phyloP scores from a whole-genome alignment of 495 filamentous ascomycete genomes.

The Tricharina praecox region DNA sequence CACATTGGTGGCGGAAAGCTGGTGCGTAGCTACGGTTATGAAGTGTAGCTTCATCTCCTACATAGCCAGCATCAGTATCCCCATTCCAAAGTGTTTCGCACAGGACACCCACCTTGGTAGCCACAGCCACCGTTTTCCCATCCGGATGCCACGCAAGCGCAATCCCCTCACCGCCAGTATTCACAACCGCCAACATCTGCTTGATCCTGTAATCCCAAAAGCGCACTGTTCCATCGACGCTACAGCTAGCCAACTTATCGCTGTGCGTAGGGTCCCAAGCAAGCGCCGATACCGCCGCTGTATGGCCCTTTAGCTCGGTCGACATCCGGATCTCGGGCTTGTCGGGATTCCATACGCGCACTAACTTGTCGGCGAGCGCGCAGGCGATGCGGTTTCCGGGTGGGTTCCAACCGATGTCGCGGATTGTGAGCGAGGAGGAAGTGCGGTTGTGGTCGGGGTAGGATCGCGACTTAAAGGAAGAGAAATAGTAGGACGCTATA shows the following conservation, averaged over 20 bases:
- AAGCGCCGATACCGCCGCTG: constrained; percentile 62
- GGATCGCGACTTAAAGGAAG: background rate
- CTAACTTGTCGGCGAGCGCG: constrained; percentile 60
- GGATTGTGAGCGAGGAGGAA: constrained; percentile 28
- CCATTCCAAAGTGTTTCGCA: constrained; percentile 9
- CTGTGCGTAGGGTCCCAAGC: constrained; percentile 81
- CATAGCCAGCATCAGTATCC: constrained; percentile 60
- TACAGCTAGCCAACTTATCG: constrained; percentile 72
- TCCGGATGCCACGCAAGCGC: constrained; percentile 79
- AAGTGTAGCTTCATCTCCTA: constrained; percentile 25
- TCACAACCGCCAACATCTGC: constrained; percentile 15
- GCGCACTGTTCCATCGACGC: constrained; percentile 65
- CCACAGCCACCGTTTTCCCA: constrained; percentile 63
- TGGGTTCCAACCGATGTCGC: constrained; percentile 78
- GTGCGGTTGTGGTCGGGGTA: constrained; percentile 19
- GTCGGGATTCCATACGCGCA: constrained; percentile 87
- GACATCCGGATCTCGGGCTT: constrained; percentile 61
- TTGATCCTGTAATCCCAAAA: constrained; percentile 56
- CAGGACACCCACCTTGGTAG: constrained; percentile 49
- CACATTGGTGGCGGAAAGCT: constrained; percentile 47
- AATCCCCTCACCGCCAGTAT: constrained; percentile 58
- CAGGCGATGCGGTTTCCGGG: constrained; percentile 69
- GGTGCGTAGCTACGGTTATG: constrained; percentile 8
- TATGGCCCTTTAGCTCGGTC: constrained; percentile 72
- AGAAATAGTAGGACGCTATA: constrained; percentile 6